Base-by-base conservation (phyloP, 331 rosid species). In the Quercus tomentella region DNA sequence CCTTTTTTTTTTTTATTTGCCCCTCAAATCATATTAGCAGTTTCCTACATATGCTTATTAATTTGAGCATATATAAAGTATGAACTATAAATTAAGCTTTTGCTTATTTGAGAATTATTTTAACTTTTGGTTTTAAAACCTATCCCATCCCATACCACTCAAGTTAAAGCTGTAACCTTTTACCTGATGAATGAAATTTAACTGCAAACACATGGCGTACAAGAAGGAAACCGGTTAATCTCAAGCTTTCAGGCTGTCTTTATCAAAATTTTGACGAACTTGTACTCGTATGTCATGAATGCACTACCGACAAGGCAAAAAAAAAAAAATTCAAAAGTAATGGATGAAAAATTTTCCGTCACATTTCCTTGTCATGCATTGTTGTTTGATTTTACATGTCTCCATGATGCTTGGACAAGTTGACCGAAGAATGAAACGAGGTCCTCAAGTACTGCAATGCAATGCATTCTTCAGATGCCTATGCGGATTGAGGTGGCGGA, bases 321-420 rank as follows among this genome's bases (percentile, higher is more conserved):
- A 22, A 71, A 60, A 22, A 70, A 60, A 70, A 31, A 35, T 17
- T 30, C 12, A 6, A 45, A 31, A 57, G 71, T 68, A 63, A 37
- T 14, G 30, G 79, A 77, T 7, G 60, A 60, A 31, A 75, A 26
- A 4, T 20, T 82, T 35, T 6, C 26, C 62, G 11, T 55, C 76
- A 75, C 60, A 52, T 73, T 54, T 63, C 56, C 41, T 73, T 31
- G 82, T 62, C 78, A 80, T 49, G 80, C 68, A 80, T 82, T 89
- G 49, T 82, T 55, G 69, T 81, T 66, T 80, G 69, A 51, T 79
- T 84, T 78, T 55, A 55, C 18, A 20, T 73, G 89, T 81, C 81
- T 31, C 80, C 82, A 74, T 76, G 82, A 76, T 67, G 81, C 83
- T 78, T 21, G 87, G 89, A 82, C 76, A 77, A 79, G 78, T 79